Conservation (phyloP, 768 basidiomycete genomes). For the Suillus occidentalis region DNA sequence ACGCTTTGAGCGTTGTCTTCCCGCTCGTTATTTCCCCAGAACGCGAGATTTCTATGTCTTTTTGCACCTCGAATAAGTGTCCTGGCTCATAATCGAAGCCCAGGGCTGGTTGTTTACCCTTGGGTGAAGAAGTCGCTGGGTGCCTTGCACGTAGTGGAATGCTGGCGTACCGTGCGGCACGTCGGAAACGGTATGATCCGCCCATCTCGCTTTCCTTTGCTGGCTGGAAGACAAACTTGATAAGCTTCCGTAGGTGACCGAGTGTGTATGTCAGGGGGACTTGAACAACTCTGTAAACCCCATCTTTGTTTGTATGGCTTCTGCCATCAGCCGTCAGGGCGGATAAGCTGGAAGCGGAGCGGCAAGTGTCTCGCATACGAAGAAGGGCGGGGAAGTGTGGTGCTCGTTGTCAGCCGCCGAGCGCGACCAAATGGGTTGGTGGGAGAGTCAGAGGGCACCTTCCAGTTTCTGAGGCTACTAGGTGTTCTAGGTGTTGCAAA, state of each 20-base stretch:
- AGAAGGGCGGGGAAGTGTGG: constrained; percentile 36
- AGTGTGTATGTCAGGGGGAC: constrained; percentile 73
- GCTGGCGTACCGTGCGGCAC: constrained; percentile 27
- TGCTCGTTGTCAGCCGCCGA: constrained; percentile 38
- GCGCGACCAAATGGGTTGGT: constrained; percentile 69
- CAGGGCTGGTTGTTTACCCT: constrained; percentile 20
- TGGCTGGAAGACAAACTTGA: constrained; percentile 56
- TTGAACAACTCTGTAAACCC: constrained; percentile 64
- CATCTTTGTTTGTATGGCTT: constrained; percentile 36
- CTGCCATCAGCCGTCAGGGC: constrained; percentile 28
- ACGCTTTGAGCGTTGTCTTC: constrained; percentile 48
- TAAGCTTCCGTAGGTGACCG: constrained; percentile 58
- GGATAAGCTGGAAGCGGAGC: constrained; percentile 61
- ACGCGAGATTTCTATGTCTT: constrained; percentile 41
- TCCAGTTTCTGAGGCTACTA: constrained; percentile 34
- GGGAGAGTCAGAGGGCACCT: constrained; percentile 61
- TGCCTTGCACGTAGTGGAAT: not conserved
- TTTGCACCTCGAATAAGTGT: constrained; percentile 63
- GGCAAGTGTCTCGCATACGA: constrained; percentile 62
- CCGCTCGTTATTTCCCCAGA: constrained; percentile 57
- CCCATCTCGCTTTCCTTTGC: constrained; percentile 26
- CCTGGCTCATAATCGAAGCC: constrained; percentile 32
- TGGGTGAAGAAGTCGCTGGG: constrained; percentile 10
- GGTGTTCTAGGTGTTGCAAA: constrained; percentile 40
- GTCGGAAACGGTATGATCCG: constrained; percentile 19